Conservation (phyloP, 2,329 filamentous ascomycete species). For the Purpureocillium lavendulum region DNA sequence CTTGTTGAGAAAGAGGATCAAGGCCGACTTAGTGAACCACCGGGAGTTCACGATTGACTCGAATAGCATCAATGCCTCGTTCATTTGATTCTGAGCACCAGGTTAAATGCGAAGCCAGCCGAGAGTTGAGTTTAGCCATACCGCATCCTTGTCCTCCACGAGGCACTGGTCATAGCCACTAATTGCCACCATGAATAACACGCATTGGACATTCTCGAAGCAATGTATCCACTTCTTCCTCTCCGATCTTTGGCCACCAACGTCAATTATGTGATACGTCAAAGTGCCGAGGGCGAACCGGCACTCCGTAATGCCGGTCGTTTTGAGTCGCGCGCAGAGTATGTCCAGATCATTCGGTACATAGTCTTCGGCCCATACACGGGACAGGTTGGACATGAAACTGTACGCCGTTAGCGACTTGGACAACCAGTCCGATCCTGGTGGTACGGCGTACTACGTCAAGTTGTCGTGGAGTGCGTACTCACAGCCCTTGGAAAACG, state of each 20-base stretch:
- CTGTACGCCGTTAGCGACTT: conserved; percentile 33
- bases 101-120: conserved; percentile 1
- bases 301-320: conserved; percentile 93
- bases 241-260: conserved; percentile 85
- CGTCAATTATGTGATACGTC: conserved; percentile 95
- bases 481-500: conserved; percentile 88
- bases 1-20: conserved; percentile 82
- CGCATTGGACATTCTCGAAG: conserved; percentile 87
- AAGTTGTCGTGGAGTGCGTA: conserved; percentile 95
- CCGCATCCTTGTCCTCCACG: conserved; percentile 92
- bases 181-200: conserved; percentile 89
- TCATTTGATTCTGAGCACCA: conserved; percentile 78
- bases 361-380: conserved; percentile 69
- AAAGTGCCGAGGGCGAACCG: conserved; percentile 85
- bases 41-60: conserved; percentile 80
- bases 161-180: conserved; percentile 95
- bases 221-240: conserved; percentile 98
- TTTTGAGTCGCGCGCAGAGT: conserved; percentile 79
- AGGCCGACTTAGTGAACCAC: conserved; percentile 75
- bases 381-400: conserved; percentile 73
- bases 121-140: too few species aligned
- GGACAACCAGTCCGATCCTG: neutral
- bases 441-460: conserved; percentile 74
- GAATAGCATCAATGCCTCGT: conserved; percentile 80
- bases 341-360: conserved; percentile 92